These are phyloP conservation scores for Aspergillus vadensis DNA, from an alignment of 2,329 filamentous ascomycete species.

Conservation along the genomic window DNA sequence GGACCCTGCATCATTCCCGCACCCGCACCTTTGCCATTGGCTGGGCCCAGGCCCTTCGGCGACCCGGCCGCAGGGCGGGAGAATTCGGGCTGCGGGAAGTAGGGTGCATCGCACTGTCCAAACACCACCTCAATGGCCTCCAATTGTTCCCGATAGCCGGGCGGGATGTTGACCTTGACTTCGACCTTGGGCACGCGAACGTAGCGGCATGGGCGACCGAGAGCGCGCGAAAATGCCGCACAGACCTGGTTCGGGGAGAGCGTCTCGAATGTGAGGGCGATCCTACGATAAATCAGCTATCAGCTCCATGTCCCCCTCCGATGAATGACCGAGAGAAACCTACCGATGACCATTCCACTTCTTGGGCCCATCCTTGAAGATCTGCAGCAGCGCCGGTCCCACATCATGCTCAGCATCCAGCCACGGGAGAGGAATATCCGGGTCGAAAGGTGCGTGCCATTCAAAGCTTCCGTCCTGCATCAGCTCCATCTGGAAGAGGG, in stretches of 20 bases:
- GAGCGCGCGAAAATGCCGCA: constrained; percentile 73
- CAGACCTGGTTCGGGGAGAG: constrained; percentile 83
- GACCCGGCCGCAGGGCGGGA: constrained; percentile 42
- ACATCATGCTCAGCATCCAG: constrained; percentile 95
- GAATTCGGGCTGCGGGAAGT: constrained; percentile 64
- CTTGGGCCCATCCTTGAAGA: constrained; percentile 87
- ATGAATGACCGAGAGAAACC: constrained; percentile 29
- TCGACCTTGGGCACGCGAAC: constrained; percentile 72
- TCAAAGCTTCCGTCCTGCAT: constrained; percentile 81
- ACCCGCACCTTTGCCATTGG: constrained; percentile 43
- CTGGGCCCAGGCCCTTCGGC: constrained; percentile 41
- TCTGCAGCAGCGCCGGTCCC: constrained; percentile 84
- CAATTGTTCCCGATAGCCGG: constrained; percentile 86
- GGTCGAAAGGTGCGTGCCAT: constrained; percentile 93
- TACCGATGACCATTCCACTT: constrained; percentile 79
- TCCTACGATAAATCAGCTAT: constrained; percentile 51
- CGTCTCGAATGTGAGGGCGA: constrained; percentile 88
- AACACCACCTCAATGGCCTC: constrained; percentile 64
- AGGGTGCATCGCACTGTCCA: constrained; percentile 61
- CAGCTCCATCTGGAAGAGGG: constrained; percentile 92
- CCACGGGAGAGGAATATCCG: constrained; percentile 87
- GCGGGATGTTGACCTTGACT: constrained; percentile 80
- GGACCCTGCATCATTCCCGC: constrained; percentile 50
- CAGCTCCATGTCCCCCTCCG: constrained; percentile 1
- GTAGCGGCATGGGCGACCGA: constrained; percentile 78